phyloP scores from a whole-genome alignment of 1,284 basidiomycete genomes.

The Inonotus hispidus region DNA sequence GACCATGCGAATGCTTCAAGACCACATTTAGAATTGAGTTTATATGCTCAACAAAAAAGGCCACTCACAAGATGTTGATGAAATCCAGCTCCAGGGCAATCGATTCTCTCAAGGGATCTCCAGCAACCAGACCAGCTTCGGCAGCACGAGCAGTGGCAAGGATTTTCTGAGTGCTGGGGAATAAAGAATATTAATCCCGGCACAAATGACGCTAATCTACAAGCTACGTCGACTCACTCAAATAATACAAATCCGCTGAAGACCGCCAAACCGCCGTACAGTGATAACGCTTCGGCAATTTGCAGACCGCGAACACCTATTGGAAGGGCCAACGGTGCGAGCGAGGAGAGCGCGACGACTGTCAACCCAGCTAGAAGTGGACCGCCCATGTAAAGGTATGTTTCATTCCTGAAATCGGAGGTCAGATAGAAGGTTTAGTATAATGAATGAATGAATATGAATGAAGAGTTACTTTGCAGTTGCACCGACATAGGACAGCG shows the following conservation, averaged over 20 bases:
- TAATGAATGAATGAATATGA: background rate
- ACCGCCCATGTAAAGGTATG: conserved; percentile 81
- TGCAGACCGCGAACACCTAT: conserved; percentile 74
- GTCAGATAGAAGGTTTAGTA: conserved; percentile 7
- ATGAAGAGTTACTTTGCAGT: conserved; percentile 62
- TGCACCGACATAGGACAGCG: conserved; percentile 82
- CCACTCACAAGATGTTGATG: conserved; percentile 79
- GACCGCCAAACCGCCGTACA: conserved; percentile 84
- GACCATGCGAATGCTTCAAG: conserved; percentile 67
- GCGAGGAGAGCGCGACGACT: conserved; percentile 78
- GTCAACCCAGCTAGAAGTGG: conserved; percentile 81
- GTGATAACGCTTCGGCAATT: conserved; percentile 71
- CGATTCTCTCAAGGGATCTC: conserved; percentile 78
- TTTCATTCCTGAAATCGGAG: conserved; percentile 56
- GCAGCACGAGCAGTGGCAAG: conserved; percentile 72
- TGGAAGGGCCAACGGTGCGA: conserved; percentile 86
- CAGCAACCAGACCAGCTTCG: conserved; percentile 58
- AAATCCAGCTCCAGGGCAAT: conserved; percentile 80
- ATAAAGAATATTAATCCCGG: background rate
- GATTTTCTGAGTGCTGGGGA: conserved; percentile 71
- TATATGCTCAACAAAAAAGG: background rate
- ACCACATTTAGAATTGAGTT: conserved; percentile 1
- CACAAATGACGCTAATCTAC: background rate
- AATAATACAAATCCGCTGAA: conserved; percentile 86
- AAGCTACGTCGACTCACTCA: conserved; percentile 48